Base-by-base conservation (phyloP, 2,329 filamentous ascomycete species). In the Aspergillus costaricaensis region DNA sequence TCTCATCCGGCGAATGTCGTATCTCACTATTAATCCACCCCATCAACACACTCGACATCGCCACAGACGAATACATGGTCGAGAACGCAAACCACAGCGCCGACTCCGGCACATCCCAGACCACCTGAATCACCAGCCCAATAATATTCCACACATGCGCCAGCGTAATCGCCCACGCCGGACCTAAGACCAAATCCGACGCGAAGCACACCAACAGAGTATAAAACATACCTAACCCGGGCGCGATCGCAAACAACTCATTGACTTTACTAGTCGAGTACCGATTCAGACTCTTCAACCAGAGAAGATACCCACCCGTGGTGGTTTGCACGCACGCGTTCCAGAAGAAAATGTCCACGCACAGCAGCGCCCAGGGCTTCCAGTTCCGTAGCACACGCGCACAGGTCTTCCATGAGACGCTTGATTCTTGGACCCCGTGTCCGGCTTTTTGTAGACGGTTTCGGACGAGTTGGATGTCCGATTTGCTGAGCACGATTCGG, bases 171-270 rank as follows among this genome's bases (percentile, higher is more conserved):
- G 82, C 85, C 76, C 82, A 84, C 0, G 81, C 80, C 0, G 80
- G 83, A 0, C 83, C 83, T 4, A 83, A 70, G 2, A 83, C 65
- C 1, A 86, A 74, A 68, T 85, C 85, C 0, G 83, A 84, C 0
- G 78, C 76, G 62, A 87, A 87, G 67, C 81, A 83, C 25, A 85
- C 76, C 43, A 82, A 76, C 0, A 86, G 72, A 0, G 79, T 82
- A 64, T 84, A 87, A 57, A 86, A 81, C 2, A 86, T 86, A 0
- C 84, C 85, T 0, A 87, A 66, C 0, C 78, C 84, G 0, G 84
- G 83, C 0, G 82, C 77, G 7, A 82, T 82, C 2, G 82, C 77
- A 1, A 81, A 82, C 0, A 86, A 72, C 53, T 84, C 76, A 65
- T 85, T 86, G 52, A 86, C 69, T 12, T 74, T 74, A 1, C 80